Evolutionary conservation across 2,329 filamentous ascomycete genomes (phyloP).

Genomic region (Chaetomium olivaceum): DNA sequence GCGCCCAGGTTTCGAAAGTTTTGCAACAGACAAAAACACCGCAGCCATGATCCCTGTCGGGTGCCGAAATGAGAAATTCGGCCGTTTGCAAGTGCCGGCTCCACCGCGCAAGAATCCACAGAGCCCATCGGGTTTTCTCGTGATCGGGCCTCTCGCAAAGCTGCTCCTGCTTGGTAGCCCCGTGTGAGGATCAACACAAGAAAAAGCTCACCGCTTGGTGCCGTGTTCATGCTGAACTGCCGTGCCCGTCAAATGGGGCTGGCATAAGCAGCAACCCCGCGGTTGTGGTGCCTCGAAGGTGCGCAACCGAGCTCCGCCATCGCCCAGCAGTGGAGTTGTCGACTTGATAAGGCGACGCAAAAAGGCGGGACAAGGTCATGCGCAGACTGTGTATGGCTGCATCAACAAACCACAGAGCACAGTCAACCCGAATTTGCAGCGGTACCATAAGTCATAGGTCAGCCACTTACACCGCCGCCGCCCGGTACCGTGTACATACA

Average conservation of each 20-base stretch:
- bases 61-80: constrained; percentile 11
- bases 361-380: background rate
- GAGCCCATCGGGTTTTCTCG: background rate
- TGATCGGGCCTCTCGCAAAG: background rate
- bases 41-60: constrained; percentile 17
- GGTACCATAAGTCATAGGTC: background rate
- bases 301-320: constrained; percentile 12
- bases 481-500: too few species aligned
- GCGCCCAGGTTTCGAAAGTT: background rate
- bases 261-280: constrained; percentile 10
- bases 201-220: background rate
- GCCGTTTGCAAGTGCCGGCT: constrained; percentile 7
- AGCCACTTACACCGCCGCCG: constrained; percentile 11
- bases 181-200: background rate
- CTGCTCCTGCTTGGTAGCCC: background rate
- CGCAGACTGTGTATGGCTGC: background rate
- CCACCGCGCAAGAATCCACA: constrained; percentile 1
- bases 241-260: constrained; percentile 1
- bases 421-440: background rate
- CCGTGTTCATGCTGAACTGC: constrained; percentile 3
- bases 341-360: background rate
- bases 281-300: constrained; percentile 1
- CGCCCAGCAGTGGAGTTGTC: constrained; percentile 6
- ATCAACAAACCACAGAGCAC: background rate
- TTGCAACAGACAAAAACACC: background rate